Conservation (phyloP, 805 yeast genomes). For the Pichia sporocuriosa region DNA sequence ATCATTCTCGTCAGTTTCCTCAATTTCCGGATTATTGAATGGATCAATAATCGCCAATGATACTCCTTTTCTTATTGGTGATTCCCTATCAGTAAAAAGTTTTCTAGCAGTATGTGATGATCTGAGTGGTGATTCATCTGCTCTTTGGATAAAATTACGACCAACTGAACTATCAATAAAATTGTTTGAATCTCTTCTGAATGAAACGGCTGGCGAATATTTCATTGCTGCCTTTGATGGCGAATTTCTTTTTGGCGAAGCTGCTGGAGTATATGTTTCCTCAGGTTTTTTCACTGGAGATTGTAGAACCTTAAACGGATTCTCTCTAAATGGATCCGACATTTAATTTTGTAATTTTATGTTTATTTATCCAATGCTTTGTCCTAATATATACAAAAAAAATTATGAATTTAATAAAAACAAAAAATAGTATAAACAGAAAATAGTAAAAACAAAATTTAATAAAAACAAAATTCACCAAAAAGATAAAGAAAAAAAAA, state of each 20-base stretch:
- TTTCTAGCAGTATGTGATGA: slow-evolving; percentile 48
- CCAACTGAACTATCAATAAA: slow-evolving; percentile 31
- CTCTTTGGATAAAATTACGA: slow-evolving; percentile 32
- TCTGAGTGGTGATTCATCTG: slow-evolving; percentile 24
- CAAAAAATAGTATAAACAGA: no score
- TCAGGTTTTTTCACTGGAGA: slow-evolving; percentile 30
- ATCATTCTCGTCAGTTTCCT: slow-evolving; percentile 27
- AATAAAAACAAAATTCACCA: no score
- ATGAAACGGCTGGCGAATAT: slow-evolving; percentile 40
- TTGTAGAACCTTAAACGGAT: slow-evolving; percentile 22
- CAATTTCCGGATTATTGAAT: slow-evolving; percentile 37
- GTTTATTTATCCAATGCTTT: background rate
- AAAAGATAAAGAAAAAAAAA: no score
- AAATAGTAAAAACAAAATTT: no score
- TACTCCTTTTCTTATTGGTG: slow-evolving; percentile 57
- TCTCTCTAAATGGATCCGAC: slow-evolving; percentile 24
- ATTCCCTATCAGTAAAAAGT: slow-evolving; percentile 58
- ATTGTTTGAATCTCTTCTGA: slow-evolving; percentile 25
- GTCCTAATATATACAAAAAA: background rate
- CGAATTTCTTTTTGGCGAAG: slow-evolving; percentile 28
- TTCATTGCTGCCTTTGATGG: slow-evolving; percentile 34
- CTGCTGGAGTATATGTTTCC: slow-evolving; percentile 24
- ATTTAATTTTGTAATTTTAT: background rate
- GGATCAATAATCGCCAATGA: slow-evolving; percentile 44
- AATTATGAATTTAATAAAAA: background rate